Evolutionary conservation across 2,329 filamentous ascomycete genomes (phyloP), one percentile per base, ranked within the genome.

Genomic region (Arachnopeziza araneosa): DNA sequence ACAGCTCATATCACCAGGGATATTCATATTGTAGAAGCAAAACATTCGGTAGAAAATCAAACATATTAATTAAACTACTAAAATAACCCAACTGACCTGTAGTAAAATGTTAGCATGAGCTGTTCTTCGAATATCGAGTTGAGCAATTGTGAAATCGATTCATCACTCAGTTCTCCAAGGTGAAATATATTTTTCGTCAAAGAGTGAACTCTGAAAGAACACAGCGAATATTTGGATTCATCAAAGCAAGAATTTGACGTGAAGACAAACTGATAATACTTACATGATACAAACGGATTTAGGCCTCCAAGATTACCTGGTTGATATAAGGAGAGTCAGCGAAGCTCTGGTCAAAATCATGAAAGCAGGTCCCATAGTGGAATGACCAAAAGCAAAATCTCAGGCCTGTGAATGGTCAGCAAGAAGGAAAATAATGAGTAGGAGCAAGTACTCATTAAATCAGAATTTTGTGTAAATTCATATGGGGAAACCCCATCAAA

Each of bases 391-490:
- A 44, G 36, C 36, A 44, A 44, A 12, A 17, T 44, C 17, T 44
- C 36, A 44, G 36, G 36, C 36, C 36, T 44, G 36, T 44, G 17
- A 14, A 44, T 7, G 36, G 36, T 44, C 17, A 44, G 36, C 36
- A 44, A 44, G 17, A 44, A 44, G 17, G 4, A 4, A 6, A 19
- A 14, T 12, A 8, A 4, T 8, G 36, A 19, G 17, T 7, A 3
- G 17, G 36, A 14, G 36, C 19, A 51, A 44, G 48, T 58, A 48
- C 74, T 76, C 74, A 76, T 76, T 76, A 76, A 75, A 76, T 76
- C 74, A 76, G 74, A 76, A 71, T 76, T 76, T 74, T 70, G 63
- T 68, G 65, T 74, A 66, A 66, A 69, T 74, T 74, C 73, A 74
- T 67, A 64, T 66, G 65, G 65, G 67, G 64, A 70, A 64, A 63